Evolutionary conservation across 1,284 basidiomycete species (phyloP).

Genomic region (Vanrija sp.): DNA sequence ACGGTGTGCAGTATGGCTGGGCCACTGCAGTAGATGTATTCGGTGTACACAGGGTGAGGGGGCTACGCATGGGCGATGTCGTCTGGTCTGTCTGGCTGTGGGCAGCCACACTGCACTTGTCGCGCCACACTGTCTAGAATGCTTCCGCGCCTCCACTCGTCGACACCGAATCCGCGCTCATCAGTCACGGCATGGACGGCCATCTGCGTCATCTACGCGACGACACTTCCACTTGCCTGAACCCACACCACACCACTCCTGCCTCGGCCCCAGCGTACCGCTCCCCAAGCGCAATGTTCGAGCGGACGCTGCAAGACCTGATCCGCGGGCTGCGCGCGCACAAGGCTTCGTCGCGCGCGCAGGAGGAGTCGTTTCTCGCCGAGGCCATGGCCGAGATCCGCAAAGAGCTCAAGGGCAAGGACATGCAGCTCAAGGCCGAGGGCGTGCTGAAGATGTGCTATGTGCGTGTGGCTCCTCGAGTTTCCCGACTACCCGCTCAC

Average conservation of each 20-base stretch:
- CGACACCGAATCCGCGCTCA: too few species aligned
- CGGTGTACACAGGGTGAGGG: too few species aligned
- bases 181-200: too few species aligned
- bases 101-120: too few species aligned
- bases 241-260: background rate
- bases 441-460: constrained; percentile 96
- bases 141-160: constrained; percentile 2
- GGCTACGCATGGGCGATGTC: too few species aligned
- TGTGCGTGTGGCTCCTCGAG: constrained; percentile 51
- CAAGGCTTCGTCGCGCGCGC: constrained; percentile 46
- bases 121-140: background rate
- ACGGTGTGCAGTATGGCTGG: too few species aligned
- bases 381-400: constrained; percentile 67
- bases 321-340: constrained; percentile 75
- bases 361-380: constrained; percentile 51
- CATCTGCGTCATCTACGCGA: too few species aligned
- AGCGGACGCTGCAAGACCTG: constrained; percentile 85
- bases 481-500: constrained; percentile 1
- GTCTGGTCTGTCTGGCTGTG: too few species aligned
- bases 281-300: constrained; percentile 68
- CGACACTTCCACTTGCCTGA: background rate
- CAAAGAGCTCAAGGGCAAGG: constrained; percentile 83
- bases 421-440: constrained; percentile 94
- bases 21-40: too few species aligned
- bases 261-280: background rate